Evolutionary conservation across 192 early-diverging fungal species (phyloP).

Genomic region (Coemansia sp.): DNA sequence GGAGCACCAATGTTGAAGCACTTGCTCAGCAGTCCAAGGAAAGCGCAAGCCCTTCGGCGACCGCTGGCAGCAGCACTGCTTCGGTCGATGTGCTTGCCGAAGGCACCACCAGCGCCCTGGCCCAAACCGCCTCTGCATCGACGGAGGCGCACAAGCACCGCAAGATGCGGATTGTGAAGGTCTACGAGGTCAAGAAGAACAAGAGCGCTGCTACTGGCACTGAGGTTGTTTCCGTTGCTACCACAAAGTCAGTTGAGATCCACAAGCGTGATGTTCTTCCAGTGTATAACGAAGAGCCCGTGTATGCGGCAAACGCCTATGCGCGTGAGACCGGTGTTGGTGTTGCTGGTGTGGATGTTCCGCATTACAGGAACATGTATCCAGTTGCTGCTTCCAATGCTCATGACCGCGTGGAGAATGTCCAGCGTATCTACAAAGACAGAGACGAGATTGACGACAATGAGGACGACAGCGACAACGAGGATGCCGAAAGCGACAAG

Average conservation of each 20-base stretch:
- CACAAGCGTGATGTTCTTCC: slow-evolving; percentile 45
- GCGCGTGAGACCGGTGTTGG: background rate
- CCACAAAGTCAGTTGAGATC: slow-evolving; percentile 7
- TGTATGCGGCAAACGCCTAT: background rate
- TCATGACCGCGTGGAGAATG: slow-evolving; percentile 12
- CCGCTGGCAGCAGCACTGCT: slow-evolving; percentile 23
- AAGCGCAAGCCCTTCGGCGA: slow-evolving; percentile 17
- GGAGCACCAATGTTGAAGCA: background rate
- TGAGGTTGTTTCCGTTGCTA: background rate
- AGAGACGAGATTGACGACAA: slow-evolving; percentile 22
- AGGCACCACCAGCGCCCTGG: slow-evolving; percentile 2
- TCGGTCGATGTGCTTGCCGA: slow-evolving; percentile 14
- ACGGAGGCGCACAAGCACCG: slow-evolving; percentile 27
- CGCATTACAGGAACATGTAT: background rate
- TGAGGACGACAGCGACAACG: slow-evolving; percentile 22
- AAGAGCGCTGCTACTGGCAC: slow-evolving; percentile 15
- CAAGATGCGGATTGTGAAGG: slow-evolving; percentile 54
- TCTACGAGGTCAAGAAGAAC: slow-evolving; percentile 56
- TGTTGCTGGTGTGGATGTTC: background rate
- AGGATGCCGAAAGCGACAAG: slow-evolving; percentile 11
- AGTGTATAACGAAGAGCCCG: slow-evolving; percentile 15
- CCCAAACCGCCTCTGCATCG: background rate
- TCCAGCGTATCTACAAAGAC: slow-evolving; percentile 21
- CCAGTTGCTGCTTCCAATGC: background rate
- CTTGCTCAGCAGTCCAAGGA: slow-evolving; percentile 15